Conservation (phyloP, 2,329 filamentous ascomycete genomes). For the Aureobasidium sp. region DNA sequence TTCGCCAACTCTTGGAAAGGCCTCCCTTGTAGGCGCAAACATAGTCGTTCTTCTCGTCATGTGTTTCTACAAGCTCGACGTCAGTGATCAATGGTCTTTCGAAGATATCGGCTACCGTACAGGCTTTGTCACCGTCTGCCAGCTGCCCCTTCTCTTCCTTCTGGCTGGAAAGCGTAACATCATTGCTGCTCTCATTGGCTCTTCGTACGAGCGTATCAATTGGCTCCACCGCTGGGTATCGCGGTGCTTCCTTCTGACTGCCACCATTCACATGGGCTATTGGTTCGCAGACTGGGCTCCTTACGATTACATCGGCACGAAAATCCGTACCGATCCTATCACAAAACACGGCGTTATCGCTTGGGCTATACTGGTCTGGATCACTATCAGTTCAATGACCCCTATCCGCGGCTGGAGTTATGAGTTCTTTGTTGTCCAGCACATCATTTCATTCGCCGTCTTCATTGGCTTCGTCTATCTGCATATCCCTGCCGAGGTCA, state of each 20-base stretch:
- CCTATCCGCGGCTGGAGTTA: conserved; percentile 61
- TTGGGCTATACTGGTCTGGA: conserved; percentile 61
- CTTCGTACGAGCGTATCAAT: conserved; percentile 62
- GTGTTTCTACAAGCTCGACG: conserved; percentile 50
- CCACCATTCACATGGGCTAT: conserved; percentile 62
- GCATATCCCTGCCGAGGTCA: conserved; percentile 55
- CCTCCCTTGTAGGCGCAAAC: conserved; percentile 39
- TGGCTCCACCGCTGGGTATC: conserved; percentile 70
- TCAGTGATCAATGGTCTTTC: conserved; percentile 43
- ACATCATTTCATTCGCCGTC: conserved; percentile 54
- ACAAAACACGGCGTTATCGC: conserved; percentile 61
- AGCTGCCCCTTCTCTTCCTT: conserved; percentile 51
- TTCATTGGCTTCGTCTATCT: conserved; percentile 58
- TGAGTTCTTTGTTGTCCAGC: conserved; percentile 64
- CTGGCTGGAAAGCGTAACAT: conserved; percentile 51
- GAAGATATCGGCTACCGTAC: conserved; percentile 52
- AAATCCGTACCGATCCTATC: conserved; percentile 56
- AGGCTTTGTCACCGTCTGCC: conserved; percentile 47
- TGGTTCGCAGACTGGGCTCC: conserved; percentile 60
- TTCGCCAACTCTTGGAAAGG: conserved; percentile 34
- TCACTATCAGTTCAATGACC: conserved; percentile 54
- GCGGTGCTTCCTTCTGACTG: conserved; percentile 61
- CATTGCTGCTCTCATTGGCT: conserved; percentile 55
- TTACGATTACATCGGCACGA: conserved; percentile 51
- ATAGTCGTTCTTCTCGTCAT: conserved; percentile 46